Evolutionary conservation across 805 yeast genomes (phyloP).

Genomic region (Kodamaea fukazawae): DNA sequence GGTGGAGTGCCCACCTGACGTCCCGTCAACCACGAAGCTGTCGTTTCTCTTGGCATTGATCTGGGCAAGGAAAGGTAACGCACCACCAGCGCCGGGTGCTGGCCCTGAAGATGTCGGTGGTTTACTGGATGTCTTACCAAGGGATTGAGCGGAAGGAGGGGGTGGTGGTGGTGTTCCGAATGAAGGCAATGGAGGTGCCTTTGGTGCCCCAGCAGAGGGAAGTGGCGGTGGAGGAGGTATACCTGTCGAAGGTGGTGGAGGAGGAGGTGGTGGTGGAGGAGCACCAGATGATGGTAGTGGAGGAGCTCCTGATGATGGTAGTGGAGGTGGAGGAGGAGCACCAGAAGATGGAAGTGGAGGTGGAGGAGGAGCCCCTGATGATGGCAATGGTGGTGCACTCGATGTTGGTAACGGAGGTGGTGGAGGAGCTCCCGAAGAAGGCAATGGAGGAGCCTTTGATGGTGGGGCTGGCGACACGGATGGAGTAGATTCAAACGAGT

Average conservation of each 20-base stretch:
- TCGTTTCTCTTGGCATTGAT: slow-evolving; percentile 50
- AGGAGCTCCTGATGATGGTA: slow-evolving; percentile 11
- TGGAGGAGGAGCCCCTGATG: slow-evolving; percentile 21
- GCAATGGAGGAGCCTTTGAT: slow-evolving; percentile 14
- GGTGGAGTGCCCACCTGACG: slow-evolving; percentile 15
- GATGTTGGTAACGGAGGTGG: slow-evolving; percentile 12
- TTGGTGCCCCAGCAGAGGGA: slow-evolving; percentile 13
- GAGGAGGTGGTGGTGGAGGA: slow-evolving; percentile 18
- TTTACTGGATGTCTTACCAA: slow-evolving; percentile 4
- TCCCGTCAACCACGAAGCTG: slow-evolving; percentile 41
- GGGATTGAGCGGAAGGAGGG: slow-evolving; percentile 10
- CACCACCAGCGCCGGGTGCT: slow-evolving; percentile 32
- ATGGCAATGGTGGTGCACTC: slow-evolving; percentile 16
- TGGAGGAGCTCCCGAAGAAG: slow-evolving; percentile 10
- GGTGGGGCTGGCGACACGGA: slow-evolving; percentile 4
- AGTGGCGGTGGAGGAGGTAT: slow-evolving; percentile 15
- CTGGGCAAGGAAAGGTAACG: slow-evolving; percentile 48
- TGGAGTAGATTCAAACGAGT: slow-evolving; percentile 23
- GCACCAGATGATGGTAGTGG: slow-evolving; percentile 22
- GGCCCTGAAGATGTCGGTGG: slow-evolving; percentile 16
- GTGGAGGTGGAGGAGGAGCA: slow-evolving; percentile 16
- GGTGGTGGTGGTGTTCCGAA: slow-evolving; percentile 15
- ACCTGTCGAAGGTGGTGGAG: slow-evolving; percentile 17
- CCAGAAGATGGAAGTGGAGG: slow-evolving; percentile 12
- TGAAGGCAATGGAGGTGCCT: slow-evolving; percentile 12